Evolutionary conservation across 2,329 filamentous ascomycete species (phyloP), one percentile per base, ranked within the genome.

Genomic region (Chrysoporthe cubensis): DNA sequence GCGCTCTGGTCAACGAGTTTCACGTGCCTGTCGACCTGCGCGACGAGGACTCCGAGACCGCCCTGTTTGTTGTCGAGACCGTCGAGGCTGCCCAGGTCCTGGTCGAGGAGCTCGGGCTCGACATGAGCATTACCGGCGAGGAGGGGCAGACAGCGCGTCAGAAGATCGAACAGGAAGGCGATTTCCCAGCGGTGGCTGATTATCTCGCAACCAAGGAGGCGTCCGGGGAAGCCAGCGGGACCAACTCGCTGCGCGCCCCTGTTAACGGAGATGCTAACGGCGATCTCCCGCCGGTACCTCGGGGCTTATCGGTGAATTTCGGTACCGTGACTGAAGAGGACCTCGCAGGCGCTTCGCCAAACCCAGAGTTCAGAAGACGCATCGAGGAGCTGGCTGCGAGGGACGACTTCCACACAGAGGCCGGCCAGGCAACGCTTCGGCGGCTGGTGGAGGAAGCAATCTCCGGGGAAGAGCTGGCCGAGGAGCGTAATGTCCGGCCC

Each of bases 41-140:
- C 72, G 96, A 99, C 76, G 93, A 97, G 78, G 96, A 99, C 77
- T 88, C 90, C 66, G 96, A 99, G 80, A 97, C 95, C 1, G 91
- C 95, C n/a, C 83, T 99, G 4, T 99, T 97, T 76, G 93, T 94
- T n/a, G 89, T 90, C 40, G 96, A 99, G 79, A 92, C 88, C 0
- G 83, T 91, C 61, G 90, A 92, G 4, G 90, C 93, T 56, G 95
- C 95, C 26, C 88, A 87, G 73, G 87, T 90, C 64, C 83, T 99
- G 8, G 87, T 98, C 3, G 93, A 96, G 75, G 93, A 97, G 78
- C 83, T 98, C 3, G 88, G 89, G 5, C 87, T 91, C 43, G 89
- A 97, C 73, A 78, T 87, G 48, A 80, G 79, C 26, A 82, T 90
- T 68, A 85, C 81, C 72, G 94, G 96, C 71, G 81, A 85, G 32